These are phyloP conservation scores for Solanum hybrid DNA, from an alignment of 305 asterid species.

Conservation along the genomic window DNA sequence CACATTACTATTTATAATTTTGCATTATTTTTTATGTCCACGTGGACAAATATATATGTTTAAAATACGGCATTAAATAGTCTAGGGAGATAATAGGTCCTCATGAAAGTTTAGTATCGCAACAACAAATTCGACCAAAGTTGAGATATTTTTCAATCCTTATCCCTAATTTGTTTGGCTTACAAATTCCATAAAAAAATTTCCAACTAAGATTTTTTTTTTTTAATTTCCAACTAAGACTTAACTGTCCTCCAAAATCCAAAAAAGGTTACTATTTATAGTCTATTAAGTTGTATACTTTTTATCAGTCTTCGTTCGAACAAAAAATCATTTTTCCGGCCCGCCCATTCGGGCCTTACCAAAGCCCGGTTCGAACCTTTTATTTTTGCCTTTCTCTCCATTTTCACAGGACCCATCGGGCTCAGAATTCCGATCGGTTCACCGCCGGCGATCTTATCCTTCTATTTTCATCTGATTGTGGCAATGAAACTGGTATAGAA, in stretches of 20 bases:
- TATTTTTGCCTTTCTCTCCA: not conserved
- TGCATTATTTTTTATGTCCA: too few relatives aligned
- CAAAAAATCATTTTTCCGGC: not conserved
- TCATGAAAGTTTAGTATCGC: too few relatives aligned
- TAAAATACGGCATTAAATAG: too few relatives aligned
- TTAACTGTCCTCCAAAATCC: not conserved
- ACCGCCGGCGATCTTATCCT: not conserved
- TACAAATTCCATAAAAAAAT: not conserved
- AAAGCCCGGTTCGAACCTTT: not conserved
- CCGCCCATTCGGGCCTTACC: constrained; percentile 1
- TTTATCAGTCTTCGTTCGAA: not conserved
- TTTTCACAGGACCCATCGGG: not conserved
- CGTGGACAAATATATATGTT: too few relatives aligned
- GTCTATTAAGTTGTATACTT: not conserved
- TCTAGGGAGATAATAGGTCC: too few relatives aligned
- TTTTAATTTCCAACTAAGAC: not conserved
- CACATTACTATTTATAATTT: too few relatives aligned
- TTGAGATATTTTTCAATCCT: too few relatives aligned
- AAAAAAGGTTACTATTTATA: not conserved
- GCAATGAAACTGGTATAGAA: not conserved
- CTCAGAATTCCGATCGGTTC: not conserved
- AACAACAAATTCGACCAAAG: too few relatives aligned
- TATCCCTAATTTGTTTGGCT: not conserved
- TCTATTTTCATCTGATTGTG: not conserved
- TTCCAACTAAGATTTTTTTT: not conserved